phyloP scores from a whole-genome alignment of 129 eudicot genomes.

The Heracleum sosnowskyi region DNA sequence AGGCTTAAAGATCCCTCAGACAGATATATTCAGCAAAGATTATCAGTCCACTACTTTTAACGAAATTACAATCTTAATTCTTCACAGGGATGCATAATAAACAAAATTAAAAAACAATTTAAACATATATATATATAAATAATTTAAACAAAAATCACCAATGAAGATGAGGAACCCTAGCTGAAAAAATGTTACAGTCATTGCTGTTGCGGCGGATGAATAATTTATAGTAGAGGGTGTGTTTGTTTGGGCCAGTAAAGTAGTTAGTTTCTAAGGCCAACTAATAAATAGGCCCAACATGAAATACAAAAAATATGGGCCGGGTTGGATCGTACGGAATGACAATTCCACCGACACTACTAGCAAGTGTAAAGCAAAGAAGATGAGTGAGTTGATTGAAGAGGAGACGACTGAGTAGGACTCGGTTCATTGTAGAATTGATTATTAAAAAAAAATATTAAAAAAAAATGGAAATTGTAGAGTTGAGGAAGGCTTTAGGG shows the following conservation, averaged over 20 bases:
- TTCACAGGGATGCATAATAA: slow-evolving; percentile 8
- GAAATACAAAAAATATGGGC: background rate
- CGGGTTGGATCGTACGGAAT: background rate
- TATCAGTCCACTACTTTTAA: slow-evolving; percentile 38
- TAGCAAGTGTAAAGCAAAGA: background rate
- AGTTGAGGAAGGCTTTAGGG: too few relatives aligned
- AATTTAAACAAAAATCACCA: background rate
- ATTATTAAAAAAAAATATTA: too few relatives aligned
- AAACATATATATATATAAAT: too few relatives aligned
- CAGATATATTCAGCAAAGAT: slow-evolving; percentile 10
- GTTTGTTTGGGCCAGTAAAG: background rate
- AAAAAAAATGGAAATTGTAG: background rate
- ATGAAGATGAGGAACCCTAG: slow-evolving; percentile 11
- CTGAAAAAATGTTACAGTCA: background rate
- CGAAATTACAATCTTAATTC: background rate
- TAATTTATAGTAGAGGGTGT: background rate
- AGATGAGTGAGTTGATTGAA: too few relatives aligned
- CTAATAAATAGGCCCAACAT: background rate
- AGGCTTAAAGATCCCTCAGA: slow-evolving; percentile 15
- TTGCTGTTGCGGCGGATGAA: background rate
- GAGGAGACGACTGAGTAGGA: background rate
- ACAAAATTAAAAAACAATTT: background rate
- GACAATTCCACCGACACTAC: background rate
- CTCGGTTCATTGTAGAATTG: background rate
- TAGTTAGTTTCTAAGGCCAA: background rate